phyloP scores from a whole-genome alignment of 805 yeast genomes.

The Metschnikowia lachancei region DNA sequence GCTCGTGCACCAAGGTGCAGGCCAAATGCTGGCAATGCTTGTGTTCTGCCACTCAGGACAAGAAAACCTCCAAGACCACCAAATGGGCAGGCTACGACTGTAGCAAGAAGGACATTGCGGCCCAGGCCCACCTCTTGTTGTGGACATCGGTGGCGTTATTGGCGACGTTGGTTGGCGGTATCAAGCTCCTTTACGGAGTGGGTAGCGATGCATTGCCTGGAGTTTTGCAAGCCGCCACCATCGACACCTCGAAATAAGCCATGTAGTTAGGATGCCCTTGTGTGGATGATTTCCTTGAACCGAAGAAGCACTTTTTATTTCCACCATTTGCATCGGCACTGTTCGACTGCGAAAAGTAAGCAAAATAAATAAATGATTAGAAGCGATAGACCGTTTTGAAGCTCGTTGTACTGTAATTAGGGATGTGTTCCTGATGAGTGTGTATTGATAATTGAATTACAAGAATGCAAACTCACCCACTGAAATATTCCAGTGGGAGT shows the following conservation, averaged over 20 bases:
- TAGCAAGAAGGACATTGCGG: slow-evolving; percentile 63
- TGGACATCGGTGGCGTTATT: slow-evolving; percentile 59
- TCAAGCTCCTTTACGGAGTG: slow-evolving; percentile 50
- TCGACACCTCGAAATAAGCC: slow-evolving; percentile 16
- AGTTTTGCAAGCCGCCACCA: slow-evolving; percentile 58
- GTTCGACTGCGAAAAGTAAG: too few species aligned
- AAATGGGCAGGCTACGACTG: slow-evolving; percentile 61
- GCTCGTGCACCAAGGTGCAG: slow-evolving; percentile 42
- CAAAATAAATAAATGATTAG: too few species aligned
- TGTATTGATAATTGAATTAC: too few species aligned
- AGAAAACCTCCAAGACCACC: slow-evolving; percentile 44
- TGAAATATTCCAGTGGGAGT: too few species aligned
- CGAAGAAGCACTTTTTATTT: too few species aligned
- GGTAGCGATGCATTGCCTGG: slow-evolving; percentile 69
- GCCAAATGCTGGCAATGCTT: slow-evolving; percentile 49
- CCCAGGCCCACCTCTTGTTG: slow-evolving; percentile 63
- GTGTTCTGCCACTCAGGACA: slow-evolving; percentile 46
- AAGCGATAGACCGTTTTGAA: too few species aligned
- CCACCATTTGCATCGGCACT: too few species aligned
- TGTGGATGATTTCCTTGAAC: too few species aligned
- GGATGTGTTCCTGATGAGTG: too few species aligned
- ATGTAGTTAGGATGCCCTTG: background rate
- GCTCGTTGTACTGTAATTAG: too few species aligned
- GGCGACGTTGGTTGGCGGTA: slow-evolving; percentile 47
- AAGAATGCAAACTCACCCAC: too few species aligned